phyloP scores from a whole-genome alignment of 345 rosid genomes.

The Brassica napus region Da-Ae NC_063438.1:20908501-20909000 shows the following conservation, averaged over 20 bases:
- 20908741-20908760: background rate
- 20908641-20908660: background rate
- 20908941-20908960: background rate
- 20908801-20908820: no score
- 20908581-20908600: no score
- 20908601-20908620: constrained; percentile 15
- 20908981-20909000: background rate
- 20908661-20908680: background rate
- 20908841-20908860: background rate
- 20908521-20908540: background rate
- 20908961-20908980: background rate
- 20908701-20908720: no score
- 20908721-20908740: background rate
- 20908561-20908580: background rate
- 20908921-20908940: no score
- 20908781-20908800: background rate
- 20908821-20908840: background rate
- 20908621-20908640: constrained; percentile 1
- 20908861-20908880: background rate
- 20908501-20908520: background rate
- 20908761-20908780: background rate
- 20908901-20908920: background rate
- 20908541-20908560: background rate
- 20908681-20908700: background rate
- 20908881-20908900: background rate